Base-by-base conservation (phyloP, 768 basidiomycete genomes). In the Fistulinella prunicolor region DNA sequence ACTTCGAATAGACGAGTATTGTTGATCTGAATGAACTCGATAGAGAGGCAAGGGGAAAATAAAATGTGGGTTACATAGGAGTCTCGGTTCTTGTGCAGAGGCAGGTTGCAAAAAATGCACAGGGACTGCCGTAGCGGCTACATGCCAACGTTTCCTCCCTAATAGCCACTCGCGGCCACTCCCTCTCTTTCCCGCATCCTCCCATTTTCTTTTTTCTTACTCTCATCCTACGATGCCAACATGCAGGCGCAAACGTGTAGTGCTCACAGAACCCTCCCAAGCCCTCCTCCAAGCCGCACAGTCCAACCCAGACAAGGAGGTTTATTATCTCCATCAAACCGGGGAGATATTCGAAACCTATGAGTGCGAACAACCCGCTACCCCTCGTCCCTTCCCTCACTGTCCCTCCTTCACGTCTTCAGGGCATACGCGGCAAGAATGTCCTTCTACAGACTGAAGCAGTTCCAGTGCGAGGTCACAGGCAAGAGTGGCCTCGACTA, bases 341-440 rank as follows among this genome's bases (percentile, higher is more conserved):
- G 95, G 94, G 63, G 95, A 98, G 80, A 89, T 98, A 70, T 98
- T 98, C 67, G 85, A 92, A 55, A 85, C 85, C 64, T 98, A 96
- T 65, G 94, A 96, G 94, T 96, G 63, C 65, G 89, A 46, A 47
- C 62, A 53, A 52, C 55, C 45, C 44, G 26, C 38, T 53, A 40
- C 59, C 55, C 58, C 50, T 56, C 47, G 47, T 60, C 63, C 56
- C 53, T 59, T 59, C 45, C 40, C 48, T 48, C 66, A 58, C 47
- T 53, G 46, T 35, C 57, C 41, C 32, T 43, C 46, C 39, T 28
- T 42, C 50, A 20, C 42, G 38, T 39, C 42, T 52, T 41, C 61
- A 80, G 77, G 60, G 83, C 90, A 20, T 97, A 95, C 73, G 82
- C 88, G 38, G 82, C 89, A 28, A 86, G 95, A 60, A 89, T 95